A percentile compares a stretch with the other conserved stretches of the same genome.
These are phyloP conservation scores for Solanum peruvianum DNA, from an alignment of 257 asterid species.

Conservation along the genomic window DNA sequence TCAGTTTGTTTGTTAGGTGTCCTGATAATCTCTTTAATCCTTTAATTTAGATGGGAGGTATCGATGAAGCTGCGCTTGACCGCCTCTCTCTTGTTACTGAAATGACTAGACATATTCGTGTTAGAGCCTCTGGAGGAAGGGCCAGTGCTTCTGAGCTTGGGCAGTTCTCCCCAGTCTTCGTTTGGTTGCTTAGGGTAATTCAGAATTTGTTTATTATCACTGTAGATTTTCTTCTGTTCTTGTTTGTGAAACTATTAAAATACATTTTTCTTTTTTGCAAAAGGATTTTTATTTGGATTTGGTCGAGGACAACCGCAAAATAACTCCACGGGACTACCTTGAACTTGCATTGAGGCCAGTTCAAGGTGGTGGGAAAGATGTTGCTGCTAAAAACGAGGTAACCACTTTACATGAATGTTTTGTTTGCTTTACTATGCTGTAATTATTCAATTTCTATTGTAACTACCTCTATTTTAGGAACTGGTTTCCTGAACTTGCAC, in stretches of 20 bases:
- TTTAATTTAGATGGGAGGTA: slow-evolving; percentile 87
- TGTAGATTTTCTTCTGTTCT: not conserved
- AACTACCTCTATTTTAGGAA: not conserved
- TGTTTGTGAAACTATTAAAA: not conserved
- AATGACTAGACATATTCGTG: slow-evolving; percentile 98
- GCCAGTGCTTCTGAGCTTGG: slow-evolving; percentile 86
- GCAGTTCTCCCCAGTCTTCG: slow-evolving; percentile 89
- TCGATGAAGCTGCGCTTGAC: slow-evolving; percentile 97
- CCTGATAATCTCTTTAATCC: not conserved
- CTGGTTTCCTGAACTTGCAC: not conserved
- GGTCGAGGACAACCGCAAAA: slow-evolving; percentile 73
- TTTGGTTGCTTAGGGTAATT: slow-evolving; percentile 96
- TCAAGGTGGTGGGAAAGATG: slow-evolving; percentile 66
- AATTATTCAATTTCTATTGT: not conserved
- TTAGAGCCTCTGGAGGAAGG: slow-evolving; percentile 85
- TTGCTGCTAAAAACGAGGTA: slow-evolving; percentile 92
- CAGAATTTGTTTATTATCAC: not conserved
- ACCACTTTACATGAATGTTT: not conserved
- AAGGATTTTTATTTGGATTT: slow-evolving; percentile 93
- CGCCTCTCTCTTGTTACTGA: slow-evolving; percentile 98
- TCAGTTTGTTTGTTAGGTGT: not conserved
- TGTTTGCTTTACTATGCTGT: not conserved
- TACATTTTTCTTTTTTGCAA: not conserved
- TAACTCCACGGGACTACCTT: slow-evolving; percentile 98
- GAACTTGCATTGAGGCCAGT: slow-evolving; percentile 85